Conservation (phyloP, 345 rosid genomes). For the Excoecaria cochinchinensis region DNA sequence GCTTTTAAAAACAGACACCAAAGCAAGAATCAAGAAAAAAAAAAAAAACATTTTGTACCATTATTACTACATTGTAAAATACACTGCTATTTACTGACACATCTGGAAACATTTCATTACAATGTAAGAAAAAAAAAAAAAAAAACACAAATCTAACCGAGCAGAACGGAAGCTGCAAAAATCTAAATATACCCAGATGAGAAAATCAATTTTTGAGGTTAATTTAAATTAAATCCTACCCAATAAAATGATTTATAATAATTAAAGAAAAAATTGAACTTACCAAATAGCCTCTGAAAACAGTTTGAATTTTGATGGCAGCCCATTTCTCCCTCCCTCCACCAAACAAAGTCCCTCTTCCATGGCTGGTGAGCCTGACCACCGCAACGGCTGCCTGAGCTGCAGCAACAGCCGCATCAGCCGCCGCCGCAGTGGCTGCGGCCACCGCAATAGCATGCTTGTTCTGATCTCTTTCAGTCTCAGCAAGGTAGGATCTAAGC, state of each 20-base stretch:
- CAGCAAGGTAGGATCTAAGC: conserved; percentile 26
- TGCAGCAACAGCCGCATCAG: conserved; percentile 33
- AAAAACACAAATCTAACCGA: background rate
- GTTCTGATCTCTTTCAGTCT: conserved; percentile 29
- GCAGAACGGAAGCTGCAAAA: background rate
- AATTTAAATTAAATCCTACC: background rate
- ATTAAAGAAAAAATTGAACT: background rate
- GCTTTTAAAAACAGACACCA: conserved; percentile 4
- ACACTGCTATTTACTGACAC: conserved; percentile 8
- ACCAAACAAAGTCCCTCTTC: conserved; percentile 24
- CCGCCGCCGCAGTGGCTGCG: conserved; percentile 35
- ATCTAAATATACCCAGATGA: conserved; percentile 13
- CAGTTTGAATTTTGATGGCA: conserved; percentile 27
- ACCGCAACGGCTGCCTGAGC: conserved; percentile 35
- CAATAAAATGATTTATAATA: background rate
- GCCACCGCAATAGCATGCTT: conserved; percentile 39
- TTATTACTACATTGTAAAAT: background rate
- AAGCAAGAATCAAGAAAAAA: conserved; percentile 4
- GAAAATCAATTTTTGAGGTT: conserved; percentile 1
- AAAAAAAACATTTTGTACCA: conserved; percentile 11
- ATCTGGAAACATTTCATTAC: background rate
- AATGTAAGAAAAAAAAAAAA: background rate
- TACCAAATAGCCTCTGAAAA: conserved; percentile 34
- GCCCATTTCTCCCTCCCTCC: conserved; percentile 27
- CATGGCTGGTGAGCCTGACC: conserved; percentile 32